phyloP scores from a whole-genome alignment of 2,329 filamentous ascomycete genomes.

The Pezicula rhizophila region DNA sequence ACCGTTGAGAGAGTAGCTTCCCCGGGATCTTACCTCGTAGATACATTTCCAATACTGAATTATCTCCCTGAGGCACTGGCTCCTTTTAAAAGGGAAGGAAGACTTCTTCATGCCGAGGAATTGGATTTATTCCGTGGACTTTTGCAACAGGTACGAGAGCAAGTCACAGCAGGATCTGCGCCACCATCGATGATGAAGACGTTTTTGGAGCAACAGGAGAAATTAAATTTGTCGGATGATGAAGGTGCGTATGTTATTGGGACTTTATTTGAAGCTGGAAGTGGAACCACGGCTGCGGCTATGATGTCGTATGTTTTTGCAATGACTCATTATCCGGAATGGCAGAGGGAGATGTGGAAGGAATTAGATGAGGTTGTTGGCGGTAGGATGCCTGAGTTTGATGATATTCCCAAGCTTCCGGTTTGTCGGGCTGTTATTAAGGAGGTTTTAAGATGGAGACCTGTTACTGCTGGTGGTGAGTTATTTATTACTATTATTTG shows the following conservation, averaged over 20 bases:
- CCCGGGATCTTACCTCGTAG: slow-evolving; percentile 32
- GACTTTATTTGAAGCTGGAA: slow-evolving; percentile 31
- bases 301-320: slow-evolving; percentile 22
- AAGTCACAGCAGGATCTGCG: slow-evolving; percentile 26
- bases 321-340: slow-evolving; percentile 11
- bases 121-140: slow-evolving; percentile 16
- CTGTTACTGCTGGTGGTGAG: slow-evolving; percentile 41
- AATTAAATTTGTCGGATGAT: slow-evolving; percentile 14
- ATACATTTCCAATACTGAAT: slow-evolving; percentile 28
- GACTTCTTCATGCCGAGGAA: slow-evolving; percentile 14
- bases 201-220: slow-evolving; percentile 23
- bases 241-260: slow-evolving; percentile 27
- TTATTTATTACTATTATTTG: neutral
- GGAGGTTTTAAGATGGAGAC: slow-evolving; percentile 40
- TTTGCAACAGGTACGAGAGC: slow-evolving; percentile 25
- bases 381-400: slow-evolving; percentile 38
- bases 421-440: slow-evolving; percentile 41
- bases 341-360: slow-evolving; percentile 26
- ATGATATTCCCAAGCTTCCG: slow-evolving; percentile 37
- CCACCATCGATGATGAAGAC: slow-evolving; percentile 25
- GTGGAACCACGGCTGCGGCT: slow-evolving; percentile 30
- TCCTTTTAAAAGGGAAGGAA: slow-evolving; percentile 17
- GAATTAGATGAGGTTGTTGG: slow-evolving; percentile 45
- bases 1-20: slow-evolving; percentile 30
- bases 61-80: slow-evolving; percentile 26